These are phyloP conservation scores for Fraxinus velutina DNA, from an alignment of 305 asterid genomes.

Conservation along the genomic window DNA sequence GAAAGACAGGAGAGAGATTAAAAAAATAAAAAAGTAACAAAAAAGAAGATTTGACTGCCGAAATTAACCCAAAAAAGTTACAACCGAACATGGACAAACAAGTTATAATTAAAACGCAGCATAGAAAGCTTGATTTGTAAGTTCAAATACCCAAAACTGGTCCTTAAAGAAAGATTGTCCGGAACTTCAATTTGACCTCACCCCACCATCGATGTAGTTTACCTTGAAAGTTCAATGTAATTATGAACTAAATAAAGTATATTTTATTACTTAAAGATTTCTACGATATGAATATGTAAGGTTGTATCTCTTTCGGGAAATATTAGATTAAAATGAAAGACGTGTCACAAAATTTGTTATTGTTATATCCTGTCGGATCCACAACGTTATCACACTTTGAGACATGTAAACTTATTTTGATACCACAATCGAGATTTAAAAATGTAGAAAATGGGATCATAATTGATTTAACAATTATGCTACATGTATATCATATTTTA, in stretches of 20 bases:
- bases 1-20: neutral
- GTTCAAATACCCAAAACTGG: slow-evolving; percentile 28
- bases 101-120: slow-evolving; percentile 31
- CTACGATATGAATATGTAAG: neutral
- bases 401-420: neutral
- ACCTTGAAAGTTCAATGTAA: slow-evolving; percentile 30
- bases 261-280: too few species aligned
- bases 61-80: neutral
- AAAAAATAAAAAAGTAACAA: too few species aligned
- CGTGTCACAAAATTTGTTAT: too few species aligned
- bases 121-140: slow-evolving; percentile 30
- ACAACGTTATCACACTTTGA: too few species aligned
- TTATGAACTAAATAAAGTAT: slow-evolving; percentile 18
- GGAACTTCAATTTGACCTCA: slow-evolving; percentile 29
- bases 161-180: slow-evolving; percentile 25
- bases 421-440: neutral
- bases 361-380: neutral
- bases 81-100: slow-evolving; percentile 20
- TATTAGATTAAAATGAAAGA: too few species aligned
- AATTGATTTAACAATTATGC: neutral
- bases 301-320: neutral
- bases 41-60: neutral
- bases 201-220: slow-evolving; percentile 33
- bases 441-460: neutral
- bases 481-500: too few species aligned